Conservation (phyloP, 2,329 filamentous ascomycete genomes). For the Ceratocystiopsis sp. region DNA sequence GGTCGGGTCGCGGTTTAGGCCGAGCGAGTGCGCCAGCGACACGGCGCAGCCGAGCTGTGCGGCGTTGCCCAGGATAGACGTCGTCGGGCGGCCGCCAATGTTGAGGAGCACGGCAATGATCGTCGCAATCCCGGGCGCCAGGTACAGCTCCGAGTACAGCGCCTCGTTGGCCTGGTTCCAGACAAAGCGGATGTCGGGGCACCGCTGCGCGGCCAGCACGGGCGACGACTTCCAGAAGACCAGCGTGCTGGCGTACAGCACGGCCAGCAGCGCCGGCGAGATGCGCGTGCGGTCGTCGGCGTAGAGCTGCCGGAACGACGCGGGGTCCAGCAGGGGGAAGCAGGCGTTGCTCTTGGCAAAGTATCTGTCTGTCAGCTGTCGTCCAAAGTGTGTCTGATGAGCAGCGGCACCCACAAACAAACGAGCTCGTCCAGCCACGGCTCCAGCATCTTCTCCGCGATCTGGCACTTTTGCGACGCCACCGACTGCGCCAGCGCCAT, state of each 20-base stretch:
- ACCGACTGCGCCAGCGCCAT: background rate
- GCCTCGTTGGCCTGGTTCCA: slow-evolving; percentile 46
- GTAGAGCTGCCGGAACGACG: slow-evolving; percentile 30
- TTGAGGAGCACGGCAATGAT: slow-evolving; percentile 41
- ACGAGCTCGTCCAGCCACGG: slow-evolving; percentile 33
- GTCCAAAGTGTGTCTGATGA: too few species aligned
- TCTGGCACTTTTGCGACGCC: slow-evolving; percentile 13
- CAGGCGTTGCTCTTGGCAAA: slow-evolving; percentile 37
- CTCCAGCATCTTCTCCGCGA: slow-evolving; percentile 41
- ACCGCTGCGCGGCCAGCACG: slow-evolving; percentile 25
- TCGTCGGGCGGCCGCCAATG: slow-evolving; percentile 40
- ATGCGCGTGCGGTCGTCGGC: slow-evolving; percentile 26
- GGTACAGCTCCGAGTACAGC: slow-evolving; percentile 38
- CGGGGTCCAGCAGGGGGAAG: slow-evolving; percentile 43
- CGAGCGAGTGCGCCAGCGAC: slow-evolving; percentile 34
- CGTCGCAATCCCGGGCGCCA: slow-evolving; percentile 38
- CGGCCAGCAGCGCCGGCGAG: slow-evolving; percentile 37
- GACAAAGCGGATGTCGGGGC: slow-evolving; percentile 41
- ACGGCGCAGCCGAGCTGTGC: slow-evolving; percentile 32
- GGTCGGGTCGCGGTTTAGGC: slow-evolving; percentile 34
- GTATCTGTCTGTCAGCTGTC: too few species aligned
- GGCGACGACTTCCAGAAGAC: slow-evolving; percentile 39
- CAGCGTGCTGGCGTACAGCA: slow-evolving; percentile 39
- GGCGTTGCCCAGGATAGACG: slow-evolving; percentile 40
- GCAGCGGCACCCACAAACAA: slow-evolving; percentile 20